A percentile compares a stretch with the other conserved stretches of the same genome.
phyloP scores from a whole-genome alignment of 2,329 filamentous ascomycete genomes.

The Rugonectria rugulosa region DNA sequence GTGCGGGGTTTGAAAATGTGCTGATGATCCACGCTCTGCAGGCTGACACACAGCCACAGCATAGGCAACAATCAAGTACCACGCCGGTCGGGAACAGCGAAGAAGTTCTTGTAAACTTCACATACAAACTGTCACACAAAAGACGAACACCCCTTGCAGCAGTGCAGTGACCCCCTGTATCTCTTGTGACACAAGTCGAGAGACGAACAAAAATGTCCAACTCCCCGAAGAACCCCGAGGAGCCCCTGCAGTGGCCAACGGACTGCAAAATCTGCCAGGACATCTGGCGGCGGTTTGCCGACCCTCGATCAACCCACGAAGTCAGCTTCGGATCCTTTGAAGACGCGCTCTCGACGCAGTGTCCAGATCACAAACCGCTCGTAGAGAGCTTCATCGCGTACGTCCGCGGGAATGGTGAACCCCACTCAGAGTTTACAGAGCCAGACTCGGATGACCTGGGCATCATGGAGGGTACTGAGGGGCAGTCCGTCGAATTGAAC shows the following conservation, averaged over 20 bases:
- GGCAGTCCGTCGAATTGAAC: not conserved
- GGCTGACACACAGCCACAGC: too few species aligned
- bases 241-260: not conserved
- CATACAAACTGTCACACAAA: too few species aligned
- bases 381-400: not conserved
- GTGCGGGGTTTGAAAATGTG: too few species aligned
- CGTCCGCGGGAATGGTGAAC: not conserved
- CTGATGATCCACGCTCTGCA: too few species aligned
- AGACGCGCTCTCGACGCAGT: not conserved
- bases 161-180: too few species aligned
- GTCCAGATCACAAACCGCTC: constrained; percentile 1
- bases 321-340: constrained; percentile 2
- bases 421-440: not conserved
- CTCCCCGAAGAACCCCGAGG: not conserved
- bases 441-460: not conserved
- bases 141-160: too few species aligned
- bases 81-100: too few species aligned
- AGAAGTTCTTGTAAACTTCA: too few species aligned
- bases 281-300: not conserved
- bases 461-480: not conserved
- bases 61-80: too few species aligned
- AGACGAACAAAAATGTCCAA: not conserved
- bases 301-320: not conserved
- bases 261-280: constrained; percentile 6
- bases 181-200: too few species aligned